These are phyloP conservation scores for Microsporum ferrugineum DNA, from an alignment of 2,329 filamentous ascomycete species.

Conservation along the genomic window DNA sequence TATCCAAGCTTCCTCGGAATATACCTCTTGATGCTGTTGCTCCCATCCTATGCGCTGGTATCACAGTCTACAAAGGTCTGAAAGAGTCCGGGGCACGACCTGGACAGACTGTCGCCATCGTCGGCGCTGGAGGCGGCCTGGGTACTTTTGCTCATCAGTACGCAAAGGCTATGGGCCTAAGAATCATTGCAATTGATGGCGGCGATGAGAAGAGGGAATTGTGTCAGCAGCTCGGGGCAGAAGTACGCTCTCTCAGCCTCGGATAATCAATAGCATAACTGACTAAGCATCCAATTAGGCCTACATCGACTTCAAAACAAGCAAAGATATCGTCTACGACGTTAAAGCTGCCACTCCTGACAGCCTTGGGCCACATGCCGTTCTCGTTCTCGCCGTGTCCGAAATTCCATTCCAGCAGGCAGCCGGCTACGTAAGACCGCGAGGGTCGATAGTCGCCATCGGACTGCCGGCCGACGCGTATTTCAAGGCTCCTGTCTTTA, in stretches of 20 bases:
- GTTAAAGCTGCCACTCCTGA: slow-evolving; percentile 72
- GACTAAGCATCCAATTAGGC: no score
- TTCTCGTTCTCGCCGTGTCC: slow-evolving; percentile 70
- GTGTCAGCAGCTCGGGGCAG: slow-evolving; percentile 55
- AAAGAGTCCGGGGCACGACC: slow-evolving; percentile 68
- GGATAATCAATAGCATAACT: no score
- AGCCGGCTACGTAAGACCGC: slow-evolving; percentile 70
- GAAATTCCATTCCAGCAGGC: slow-evolving; percentile 97
- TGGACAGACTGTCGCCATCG: slow-evolving; percentile 70
- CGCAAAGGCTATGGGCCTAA: slow-evolving; percentile 78
- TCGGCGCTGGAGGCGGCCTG: slow-evolving; percentile 75
- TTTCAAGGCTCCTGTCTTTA: slow-evolving; percentile 75
- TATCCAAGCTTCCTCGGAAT: slow-evolving; percentile 69
- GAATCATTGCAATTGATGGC: slow-evolving; percentile 68
- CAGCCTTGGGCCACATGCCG: slow-evolving; percentile 75
- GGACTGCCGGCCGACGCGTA: slow-evolving; percentile 72
- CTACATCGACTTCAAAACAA: no score
- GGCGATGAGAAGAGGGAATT: slow-evolving; percentile 69
- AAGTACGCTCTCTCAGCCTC: slow-evolving; percentile 20
- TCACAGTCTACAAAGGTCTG: slow-evolving; percentile 84
- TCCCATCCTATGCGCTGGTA: slow-evolving; percentile 71
- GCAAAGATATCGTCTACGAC: slow-evolving; percentile 47
- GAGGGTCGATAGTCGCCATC: slow-evolving; percentile 76
- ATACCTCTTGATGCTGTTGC: slow-evolving; percentile 64
- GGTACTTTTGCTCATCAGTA: slow-evolving; percentile 75